These are phyloP conservation scores for Aegilops longissima DNA, from an alignment of 176 grass and related monocot species.

Conservation along the genomic window DNA sequence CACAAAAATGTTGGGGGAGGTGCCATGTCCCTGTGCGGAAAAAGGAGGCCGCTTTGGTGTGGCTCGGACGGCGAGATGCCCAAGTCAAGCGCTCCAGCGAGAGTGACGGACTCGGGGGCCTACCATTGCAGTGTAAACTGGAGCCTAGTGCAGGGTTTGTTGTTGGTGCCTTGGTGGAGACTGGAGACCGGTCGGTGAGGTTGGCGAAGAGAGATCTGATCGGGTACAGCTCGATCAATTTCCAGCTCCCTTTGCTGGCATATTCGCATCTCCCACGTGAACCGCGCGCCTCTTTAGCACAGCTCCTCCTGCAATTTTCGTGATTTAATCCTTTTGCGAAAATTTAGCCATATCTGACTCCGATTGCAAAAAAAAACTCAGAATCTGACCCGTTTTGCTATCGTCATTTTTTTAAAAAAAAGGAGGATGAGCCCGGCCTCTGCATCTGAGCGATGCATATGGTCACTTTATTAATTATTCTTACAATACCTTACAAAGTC, in stretches of 20 bases:
- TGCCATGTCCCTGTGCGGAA: constrained; percentile 14
- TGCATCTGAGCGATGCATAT: too few relatives aligned
- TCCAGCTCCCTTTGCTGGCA: neutral
- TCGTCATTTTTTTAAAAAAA: too few relatives aligned
- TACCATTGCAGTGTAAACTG: neutral
- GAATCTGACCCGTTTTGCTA: too few relatives aligned
- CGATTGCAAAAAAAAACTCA: too few relatives aligned
- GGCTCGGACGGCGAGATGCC: neutral
- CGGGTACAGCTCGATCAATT: too few relatives aligned
- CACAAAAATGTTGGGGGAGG: neutral
- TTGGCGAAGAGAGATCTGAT: constrained; percentile 1
- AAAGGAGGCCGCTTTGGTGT: constrained; percentile 21
- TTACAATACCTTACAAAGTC: too few relatives aligned
- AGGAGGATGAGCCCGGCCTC: too few relatives aligned
- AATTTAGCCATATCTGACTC: too few relatives aligned
- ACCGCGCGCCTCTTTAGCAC: neutral
- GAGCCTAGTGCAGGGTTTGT: neutral
- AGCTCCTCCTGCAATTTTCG: too few relatives aligned
- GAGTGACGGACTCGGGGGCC: neutral
- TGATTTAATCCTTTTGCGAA: too few relatives aligned
- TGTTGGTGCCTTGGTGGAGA: neutral
- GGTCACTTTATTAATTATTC: too few relatives aligned
- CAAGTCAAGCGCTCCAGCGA: neutral
- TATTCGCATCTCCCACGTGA: constrained; percentile 21
- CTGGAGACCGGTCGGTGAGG: neutral